Percentiles rank a stretch among this genome's conserved stretches.
Evolutionary conservation across 257 asterid species (phyloP).

Genomic region (Solanum piurae): DNA sequence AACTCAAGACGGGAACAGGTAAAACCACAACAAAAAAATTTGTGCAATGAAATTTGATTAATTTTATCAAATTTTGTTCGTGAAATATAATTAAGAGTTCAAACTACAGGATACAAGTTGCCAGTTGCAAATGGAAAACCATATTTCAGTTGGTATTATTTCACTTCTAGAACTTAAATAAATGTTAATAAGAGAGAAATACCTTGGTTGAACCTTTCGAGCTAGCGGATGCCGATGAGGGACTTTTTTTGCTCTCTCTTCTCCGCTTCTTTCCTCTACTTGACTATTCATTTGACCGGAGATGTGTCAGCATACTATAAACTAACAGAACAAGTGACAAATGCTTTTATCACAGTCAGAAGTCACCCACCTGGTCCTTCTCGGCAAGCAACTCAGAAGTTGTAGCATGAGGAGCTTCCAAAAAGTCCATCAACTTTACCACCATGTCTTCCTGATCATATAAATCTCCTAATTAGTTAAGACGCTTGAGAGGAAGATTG

Average conservation of each 20-base stretch:
- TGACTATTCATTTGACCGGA: constrained; percentile 21
- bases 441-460: constrained; percentile 73
- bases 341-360: neutral
- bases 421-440: constrained; percentile 61
- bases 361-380: constrained; percentile 57
- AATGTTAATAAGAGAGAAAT: neutral
- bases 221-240: constrained; percentile 40
- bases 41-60: neutral
- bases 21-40: neutral
- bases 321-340: neutral
- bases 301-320: neutral
- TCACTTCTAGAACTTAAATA: neutral
- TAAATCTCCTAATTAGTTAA: neutral
- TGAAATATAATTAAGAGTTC: neutral
- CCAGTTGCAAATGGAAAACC: neutral
- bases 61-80: neutral
- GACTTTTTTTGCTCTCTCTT: constrained; percentile 34
- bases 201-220: constrained; percentile 69
- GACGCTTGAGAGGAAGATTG: neutral
- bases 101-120: neutral
- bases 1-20: neutral
- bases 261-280: constrained; percentile 74
- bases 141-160: neutral
- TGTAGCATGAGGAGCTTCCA: constrained; percentile 79
- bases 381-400: constrained; percentile 66